These are phyloP conservation scores for Hyaloscypha variabilis DNA, from an alignment of 495 filamentous ascomycete species.

Conservation along the genomic window DNA sequence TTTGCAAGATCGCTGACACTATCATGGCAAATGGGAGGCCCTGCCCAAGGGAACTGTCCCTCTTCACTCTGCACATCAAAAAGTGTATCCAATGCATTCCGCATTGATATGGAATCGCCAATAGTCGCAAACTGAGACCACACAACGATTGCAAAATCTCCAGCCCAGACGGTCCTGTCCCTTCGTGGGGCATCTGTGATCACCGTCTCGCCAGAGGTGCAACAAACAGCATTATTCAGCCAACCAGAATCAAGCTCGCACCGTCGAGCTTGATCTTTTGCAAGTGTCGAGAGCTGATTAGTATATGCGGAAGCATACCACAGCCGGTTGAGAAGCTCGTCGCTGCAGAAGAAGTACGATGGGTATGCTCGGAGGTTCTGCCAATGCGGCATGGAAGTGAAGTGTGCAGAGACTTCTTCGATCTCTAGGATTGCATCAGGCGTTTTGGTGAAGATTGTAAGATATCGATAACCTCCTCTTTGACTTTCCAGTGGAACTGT, in stretches of 20 bases:
- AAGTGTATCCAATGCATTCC: slow-evolving; percentile 60
- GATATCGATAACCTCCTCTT: slow-evolving; percentile 13
- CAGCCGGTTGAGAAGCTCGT: slow-evolving; percentile 59
- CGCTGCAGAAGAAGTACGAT: slow-evolving; percentile 62
- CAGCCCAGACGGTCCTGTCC: slow-evolving; percentile 59
- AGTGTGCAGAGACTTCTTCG: slow-evolving; percentile 44
- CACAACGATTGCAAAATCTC: slow-evolving; percentile 61
- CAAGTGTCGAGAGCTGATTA: slow-evolving; percentile 56
- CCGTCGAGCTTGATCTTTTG: slow-evolving; percentile 51
- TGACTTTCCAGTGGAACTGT: slow-evolving; percentile 1
- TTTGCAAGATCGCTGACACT: not conserved
- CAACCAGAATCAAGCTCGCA: slow-evolving; percentile 45
- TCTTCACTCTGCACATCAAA: slow-evolving; percentile 42
- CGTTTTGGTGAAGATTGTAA: slow-evolving; percentile 6
- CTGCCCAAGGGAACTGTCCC: not conserved
- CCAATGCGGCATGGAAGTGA: slow-evolving; percentile 60
- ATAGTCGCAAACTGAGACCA: slow-evolving; percentile 56
- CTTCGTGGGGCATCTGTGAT: slow-evolving; percentile 56
- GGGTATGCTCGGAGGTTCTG: slow-evolving; percentile 43
- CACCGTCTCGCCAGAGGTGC: slow-evolving; percentile 38
- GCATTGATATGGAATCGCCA: slow-evolving; percentile 61
- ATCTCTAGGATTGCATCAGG: not conserved
- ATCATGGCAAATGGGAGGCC: not conserved
- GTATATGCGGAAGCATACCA: slow-evolving; percentile 68
- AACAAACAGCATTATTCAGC: slow-evolving; percentile 43